These are phyloP conservation scores for Lycium ferocissimum DNA, from an alignment of 257 asterid species.

Conservation along the genomic window DNA sequence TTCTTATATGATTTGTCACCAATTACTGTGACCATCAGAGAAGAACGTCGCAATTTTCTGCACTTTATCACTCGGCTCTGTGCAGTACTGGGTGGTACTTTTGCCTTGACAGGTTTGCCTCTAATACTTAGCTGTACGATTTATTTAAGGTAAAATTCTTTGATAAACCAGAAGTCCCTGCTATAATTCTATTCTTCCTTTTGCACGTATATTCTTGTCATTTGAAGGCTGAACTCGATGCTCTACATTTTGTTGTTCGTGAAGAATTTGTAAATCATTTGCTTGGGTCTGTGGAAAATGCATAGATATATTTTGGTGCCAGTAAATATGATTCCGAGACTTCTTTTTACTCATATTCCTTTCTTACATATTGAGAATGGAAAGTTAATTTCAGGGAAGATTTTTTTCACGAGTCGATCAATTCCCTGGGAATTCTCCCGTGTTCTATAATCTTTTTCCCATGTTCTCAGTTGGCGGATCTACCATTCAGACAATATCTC, in stretches of 20 bases:
- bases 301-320: conserved; percentile 24
- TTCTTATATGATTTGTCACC: conserved; percentile 97
- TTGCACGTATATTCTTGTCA: background rate
- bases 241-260: conserved; percentile 3
- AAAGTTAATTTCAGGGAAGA: conserved; percentile 12
- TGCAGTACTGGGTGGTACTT: conserved; percentile 98
- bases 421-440: background rate
- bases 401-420: background rate
- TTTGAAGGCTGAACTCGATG: background rate
- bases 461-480: background rate
- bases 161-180: conserved; percentile 10
- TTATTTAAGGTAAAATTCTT: background rate
- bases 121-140: conserved; percentile 10
- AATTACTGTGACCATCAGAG: conserved; percentile 92
- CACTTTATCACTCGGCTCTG: conserved; percentile 97
- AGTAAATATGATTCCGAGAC: background rate
- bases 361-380: background rate
- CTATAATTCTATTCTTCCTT: conserved; percentile 6
- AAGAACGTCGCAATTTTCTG: conserved; percentile 97
- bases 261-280: conserved; percentile 14
- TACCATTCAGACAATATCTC: conserved; percentile 15
- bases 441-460: background rate
- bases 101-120: conserved; percentile 89
- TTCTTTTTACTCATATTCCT: background rate
- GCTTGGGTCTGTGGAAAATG: background rate